Evolutionary conservation across 1,284 basidiomycete species (phyloP).

Genomic region (Sanghuangporus weigelae): DNA sequence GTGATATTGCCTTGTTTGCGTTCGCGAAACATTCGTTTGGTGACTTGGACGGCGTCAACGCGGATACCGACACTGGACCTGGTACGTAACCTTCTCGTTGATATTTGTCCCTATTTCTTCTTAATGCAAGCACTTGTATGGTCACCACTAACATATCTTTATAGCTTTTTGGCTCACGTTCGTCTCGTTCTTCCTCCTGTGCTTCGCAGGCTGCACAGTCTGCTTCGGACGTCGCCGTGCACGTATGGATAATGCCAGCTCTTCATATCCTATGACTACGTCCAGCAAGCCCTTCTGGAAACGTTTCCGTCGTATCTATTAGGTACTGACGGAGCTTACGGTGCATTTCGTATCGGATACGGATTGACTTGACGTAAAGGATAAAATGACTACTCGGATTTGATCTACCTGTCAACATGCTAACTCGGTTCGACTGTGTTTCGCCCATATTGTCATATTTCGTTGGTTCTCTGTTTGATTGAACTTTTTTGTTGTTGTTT

Average conservation of each 20-base stretch:
- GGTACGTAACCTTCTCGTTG: conserved; percentile 35
- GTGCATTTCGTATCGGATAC: neutral
- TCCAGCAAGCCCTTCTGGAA: conserved; percentile 12
- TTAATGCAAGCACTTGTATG: neutral
- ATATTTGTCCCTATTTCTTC: neutral
- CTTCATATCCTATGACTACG: conserved; percentile 25
- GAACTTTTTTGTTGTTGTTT: too few relatives aligned
- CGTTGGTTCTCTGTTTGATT: too few relatives aligned
- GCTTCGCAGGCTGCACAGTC: conserved; percentile 60
- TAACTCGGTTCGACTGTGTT: too few relatives aligned
- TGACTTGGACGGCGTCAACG: conserved; percentile 35
- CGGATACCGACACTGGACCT: conserved; percentile 48
- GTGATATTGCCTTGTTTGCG: conserved; percentile 69
- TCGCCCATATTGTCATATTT: too few relatives aligned
- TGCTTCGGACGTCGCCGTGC: conserved; percentile 60
- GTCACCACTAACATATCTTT: neutral
- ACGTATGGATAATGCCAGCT: conserved; percentile 37
- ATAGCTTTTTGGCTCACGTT: conserved; percentile 70
- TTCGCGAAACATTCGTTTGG: conserved; percentile 54
- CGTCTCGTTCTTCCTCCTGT: conserved; percentile 55
- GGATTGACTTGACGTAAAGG: neutral
- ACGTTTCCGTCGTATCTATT: conserved; percentile 12
- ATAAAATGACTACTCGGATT: too few relatives aligned
- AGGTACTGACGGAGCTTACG: neutral
- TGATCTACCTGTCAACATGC: too few relatives aligned